These are phyloP conservation scores for Apophysomyces ossiformis DNA, from an alignment of 371 early-diverging fungal species.

Conservation along the genomic window DNA sequence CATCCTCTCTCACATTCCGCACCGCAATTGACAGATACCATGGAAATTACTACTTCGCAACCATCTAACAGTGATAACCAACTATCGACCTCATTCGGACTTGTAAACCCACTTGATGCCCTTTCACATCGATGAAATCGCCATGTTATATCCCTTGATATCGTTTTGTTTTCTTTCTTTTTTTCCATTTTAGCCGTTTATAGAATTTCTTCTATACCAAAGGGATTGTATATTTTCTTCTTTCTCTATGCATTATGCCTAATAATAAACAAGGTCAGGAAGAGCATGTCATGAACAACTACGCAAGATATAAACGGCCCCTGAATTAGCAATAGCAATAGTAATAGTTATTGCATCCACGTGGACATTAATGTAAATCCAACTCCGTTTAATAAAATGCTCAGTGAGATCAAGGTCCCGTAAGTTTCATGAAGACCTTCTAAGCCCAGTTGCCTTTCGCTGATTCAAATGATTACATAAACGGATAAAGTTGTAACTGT, in stretches of 20 bases:
- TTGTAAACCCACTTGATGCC: conserved; percentile 9
- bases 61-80: conserved; percentile 7
- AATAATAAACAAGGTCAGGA: background rate
- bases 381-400: too few relatives aligned
- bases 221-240: conserved; percentile 8
- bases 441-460: too few relatives aligned
- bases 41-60: conserved; percentile 19
- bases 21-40: conserved; percentile 2
- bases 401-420: too few relatives aligned
- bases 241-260: conserved; percentile 1
- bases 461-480: too few relatives aligned
- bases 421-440: too few relatives aligned
- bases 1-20: conserved; percentile 17
- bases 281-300: background rate
- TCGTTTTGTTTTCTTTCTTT: background rate
- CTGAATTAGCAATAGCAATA: too few relatives aligned
- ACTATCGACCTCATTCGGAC: background rate
- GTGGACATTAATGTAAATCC: too few relatives aligned
- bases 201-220: conserved; percentile 7
- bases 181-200: background rate
- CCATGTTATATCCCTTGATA: conserved; percentile 7
- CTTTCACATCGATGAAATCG: conserved; percentile 9
- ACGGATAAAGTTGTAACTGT: too few relatives aligned
- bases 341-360: too few relatives aligned
- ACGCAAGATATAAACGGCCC: background rate